A percentile compares a stretch with the other conserved stretches of the same genome.
Evolutionary conservation across 2,329 filamentous ascomycete species (phyloP).

Genomic region (Aureobasidium melanogenum): DNA sequence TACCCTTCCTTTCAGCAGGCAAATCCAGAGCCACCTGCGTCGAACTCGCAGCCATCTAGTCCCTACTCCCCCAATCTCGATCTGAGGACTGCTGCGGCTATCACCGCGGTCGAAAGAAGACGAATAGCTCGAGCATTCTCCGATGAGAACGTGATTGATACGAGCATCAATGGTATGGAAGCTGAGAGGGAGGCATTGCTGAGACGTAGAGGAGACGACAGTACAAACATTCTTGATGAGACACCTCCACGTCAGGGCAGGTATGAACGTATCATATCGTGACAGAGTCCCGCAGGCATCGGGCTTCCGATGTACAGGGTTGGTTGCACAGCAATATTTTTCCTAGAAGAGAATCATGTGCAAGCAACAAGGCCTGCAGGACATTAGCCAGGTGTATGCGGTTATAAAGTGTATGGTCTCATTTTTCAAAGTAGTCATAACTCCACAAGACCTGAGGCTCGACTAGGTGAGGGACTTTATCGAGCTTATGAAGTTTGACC

Average conservation of each 20-base stretch:
- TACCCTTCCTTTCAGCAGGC: slow-evolving; percentile 10
- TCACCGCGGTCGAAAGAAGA: not conserved
- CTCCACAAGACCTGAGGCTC: not conserved
- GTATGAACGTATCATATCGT: slow-evolving; percentile 21
- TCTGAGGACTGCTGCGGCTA: not conserved
- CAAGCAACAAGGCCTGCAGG: not conserved
- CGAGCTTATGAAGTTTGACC: too few relatives aligned
- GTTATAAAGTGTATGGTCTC: not conserved
- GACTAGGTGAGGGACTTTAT: too few relatives aligned
- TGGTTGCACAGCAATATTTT: not conserved
- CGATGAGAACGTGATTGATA: slow-evolving; percentile 22
- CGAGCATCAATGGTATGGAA: slow-evolving; percentile 15
- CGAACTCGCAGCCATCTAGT: not conserved
- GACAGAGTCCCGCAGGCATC: not conserved
- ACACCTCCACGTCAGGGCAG: slow-evolving; percentile 25
- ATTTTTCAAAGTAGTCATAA: too few relatives aligned
- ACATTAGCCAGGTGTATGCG: not conserved
- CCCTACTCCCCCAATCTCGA: slow-evolving; percentile 1
- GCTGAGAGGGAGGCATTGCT: slow-evolving; percentile 19
- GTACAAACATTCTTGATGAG: slow-evolving; percentile 13
- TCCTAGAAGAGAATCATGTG: not conserved
- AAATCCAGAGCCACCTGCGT: not conserved
- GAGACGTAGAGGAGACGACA: slow-evolving; percentile 15
- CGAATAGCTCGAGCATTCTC: not conserved
- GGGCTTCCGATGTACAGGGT: not conserved